phyloP scores from a whole-genome alignment of 2,329 filamentous ascomycete genomes.

The Trichophyton simii region DNA sequence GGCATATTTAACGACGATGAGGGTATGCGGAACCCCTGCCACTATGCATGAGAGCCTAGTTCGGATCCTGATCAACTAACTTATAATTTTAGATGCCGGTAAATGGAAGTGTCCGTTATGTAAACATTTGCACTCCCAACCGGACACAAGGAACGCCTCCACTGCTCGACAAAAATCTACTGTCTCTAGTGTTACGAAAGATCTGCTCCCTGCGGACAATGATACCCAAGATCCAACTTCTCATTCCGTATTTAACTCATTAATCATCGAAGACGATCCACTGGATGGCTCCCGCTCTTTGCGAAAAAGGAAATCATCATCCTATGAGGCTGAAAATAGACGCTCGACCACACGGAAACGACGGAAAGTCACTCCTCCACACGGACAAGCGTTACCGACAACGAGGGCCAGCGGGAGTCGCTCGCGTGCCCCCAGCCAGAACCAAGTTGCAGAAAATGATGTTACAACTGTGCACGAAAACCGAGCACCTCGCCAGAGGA shows the following conservation, averaged over 20 bases:
- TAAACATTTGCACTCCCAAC: conserved; percentile 31
- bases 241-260: conserved; percentile 64
- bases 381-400: background rate
- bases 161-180: conserved; percentile 41
- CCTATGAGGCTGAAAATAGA: conserved; percentile 45
- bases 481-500: conserved; percentile 43
- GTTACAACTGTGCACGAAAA: conserved; percentile 11
- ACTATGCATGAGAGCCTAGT: background rate
- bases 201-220: conserved; percentile 57
- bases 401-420: background rate
- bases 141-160: conserved; percentile 16
- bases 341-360: conserved; percentile 38
- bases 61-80: conserved; percentile 15
- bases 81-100: conserved; percentile 33
- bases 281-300: conserved; percentile 65
- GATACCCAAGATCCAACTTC: conserved; percentile 54
- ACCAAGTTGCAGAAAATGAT: conserved; percentile 2
- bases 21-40: conserved; percentile 40
- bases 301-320: conserved; percentile 73
- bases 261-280: conserved; percentile 59
- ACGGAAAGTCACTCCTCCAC: conserved; percentile 20
- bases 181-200: conserved; percentile 54
- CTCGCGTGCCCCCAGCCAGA: conserved; percentile 11
- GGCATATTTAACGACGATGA: conserved; percentile 49
- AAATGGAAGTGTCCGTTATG: conserved; percentile 52